phyloP scores from a whole-genome alignment of 2,329 filamentous ascomycete species.

The Botrytis galanthina region DNA sequence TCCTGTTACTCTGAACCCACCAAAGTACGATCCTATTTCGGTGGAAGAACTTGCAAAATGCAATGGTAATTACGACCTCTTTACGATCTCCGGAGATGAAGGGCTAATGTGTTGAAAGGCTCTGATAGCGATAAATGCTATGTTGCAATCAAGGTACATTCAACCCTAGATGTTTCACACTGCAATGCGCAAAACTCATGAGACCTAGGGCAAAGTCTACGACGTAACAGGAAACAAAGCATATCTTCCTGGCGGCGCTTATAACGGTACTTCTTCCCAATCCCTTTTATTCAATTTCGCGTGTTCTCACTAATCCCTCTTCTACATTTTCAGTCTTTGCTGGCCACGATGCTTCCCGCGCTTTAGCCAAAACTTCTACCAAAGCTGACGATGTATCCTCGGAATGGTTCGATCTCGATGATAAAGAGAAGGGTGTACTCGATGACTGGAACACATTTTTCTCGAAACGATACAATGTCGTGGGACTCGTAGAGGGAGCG shows the following conservation, averaged over 20 bases:
- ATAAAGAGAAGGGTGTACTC: conserved; percentile 81
- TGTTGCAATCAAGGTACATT: conserved; percentile 63
- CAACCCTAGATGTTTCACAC: neutral
- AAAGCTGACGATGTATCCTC: conserved; percentile 79
- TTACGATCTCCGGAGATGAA: neutral
- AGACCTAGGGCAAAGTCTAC: conserved; percentile 77
- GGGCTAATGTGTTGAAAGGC: conserved; percentile 46
- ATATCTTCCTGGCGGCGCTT: conserved; percentile 79
- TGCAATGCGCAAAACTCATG: neutral
- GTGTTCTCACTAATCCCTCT: neutral
- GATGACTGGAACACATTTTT: conserved; percentile 97
- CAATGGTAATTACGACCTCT: conserved; percentile 62
- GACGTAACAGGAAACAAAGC: conserved; percentile 88
- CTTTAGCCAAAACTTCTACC: conserved; percentile 80
- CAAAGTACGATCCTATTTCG: conserved; percentile 86
- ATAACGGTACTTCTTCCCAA: conserved; percentile 63
- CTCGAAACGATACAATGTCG: conserved; percentile 91
- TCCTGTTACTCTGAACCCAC: conserved; percentile 72
- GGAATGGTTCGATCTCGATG: conserved; percentile 78
- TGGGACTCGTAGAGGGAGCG: conserved; percentile 48
- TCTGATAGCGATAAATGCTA: conserved; percentile 63
- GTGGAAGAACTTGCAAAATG: conserved; percentile 75
- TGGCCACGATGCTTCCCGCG: conserved; percentile 93
- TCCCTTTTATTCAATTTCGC: neutral
- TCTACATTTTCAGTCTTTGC: conserved; percentile 69